Percentiles rank a stretch among this genome's conserved stretches.
phyloP scores from a whole-genome alignment of 2,329 filamentous ascomycete genomes.

The Metarhizium humberi region DNA sequence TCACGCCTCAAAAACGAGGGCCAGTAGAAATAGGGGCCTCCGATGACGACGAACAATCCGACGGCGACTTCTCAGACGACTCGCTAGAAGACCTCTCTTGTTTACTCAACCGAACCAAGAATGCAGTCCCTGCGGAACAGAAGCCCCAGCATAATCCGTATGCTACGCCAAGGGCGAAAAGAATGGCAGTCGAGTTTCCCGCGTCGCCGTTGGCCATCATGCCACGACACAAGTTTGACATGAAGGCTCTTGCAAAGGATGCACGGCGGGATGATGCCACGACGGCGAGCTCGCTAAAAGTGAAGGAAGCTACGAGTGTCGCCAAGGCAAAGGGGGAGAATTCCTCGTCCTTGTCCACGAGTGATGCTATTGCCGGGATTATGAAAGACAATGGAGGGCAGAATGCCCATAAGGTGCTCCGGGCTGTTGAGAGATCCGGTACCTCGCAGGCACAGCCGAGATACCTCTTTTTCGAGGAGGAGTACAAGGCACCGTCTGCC shows the following conservation, averaged over 20 bases:
- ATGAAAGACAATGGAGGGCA: conserved; percentile 29
- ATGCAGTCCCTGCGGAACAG: conserved; percentile 5
- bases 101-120: conserved; percentile 18
- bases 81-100: conserved; percentile 44
- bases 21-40: conserved; percentile 52
- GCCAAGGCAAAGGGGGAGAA: conserved; percentile 6
- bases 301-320: conserved; percentile 23
- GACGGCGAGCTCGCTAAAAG: conserved; percentile 43
- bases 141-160: conserved; percentile 13
- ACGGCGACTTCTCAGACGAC: conserved; percentile 43
- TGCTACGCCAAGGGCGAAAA: conserved; percentile 38
- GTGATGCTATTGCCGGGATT: conserved; percentile 17
- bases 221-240: conserved; percentile 52
- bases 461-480: conserved; percentile 42
- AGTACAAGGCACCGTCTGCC: conserved; percentile 17
- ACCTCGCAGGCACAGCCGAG: conserved; percentile 23
- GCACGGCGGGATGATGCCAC: conserved; percentile 49
- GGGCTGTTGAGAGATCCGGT: conserved; percentile 43
- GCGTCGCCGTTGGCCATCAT: conserved; percentile 41
- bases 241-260: conserved; percentile 52
- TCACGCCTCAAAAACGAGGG: conserved; percentile 15
- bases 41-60: conserved; percentile 61
- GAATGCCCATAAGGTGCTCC: conserved; percentile 33
- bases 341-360: not conserved
- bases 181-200: conserved; percentile 29